A percentile compares a stretch with the other conserved stretches of the same genome.
Conservation (phyloP, 106 monocot genomes). For the Xerophyta viscosa region DNA sequence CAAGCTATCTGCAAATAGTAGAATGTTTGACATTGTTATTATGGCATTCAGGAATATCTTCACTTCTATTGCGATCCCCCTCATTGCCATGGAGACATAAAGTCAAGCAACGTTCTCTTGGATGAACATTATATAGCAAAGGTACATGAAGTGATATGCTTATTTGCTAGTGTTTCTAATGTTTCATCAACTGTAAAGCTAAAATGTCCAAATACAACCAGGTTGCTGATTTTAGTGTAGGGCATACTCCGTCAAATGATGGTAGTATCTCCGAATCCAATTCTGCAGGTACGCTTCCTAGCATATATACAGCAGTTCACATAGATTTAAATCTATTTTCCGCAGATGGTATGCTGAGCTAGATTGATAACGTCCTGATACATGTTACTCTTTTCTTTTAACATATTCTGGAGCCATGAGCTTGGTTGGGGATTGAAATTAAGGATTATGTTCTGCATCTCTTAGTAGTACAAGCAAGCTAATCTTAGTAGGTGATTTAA, state of each 20-base stretch:
- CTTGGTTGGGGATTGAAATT: no score
- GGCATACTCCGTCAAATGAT: slow-evolving; percentile 65
- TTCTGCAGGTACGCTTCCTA: neutral
- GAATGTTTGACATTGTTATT: no score
- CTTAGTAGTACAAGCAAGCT: no score
- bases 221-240: slow-evolving; percentile 89
- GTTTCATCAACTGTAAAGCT: neutral
- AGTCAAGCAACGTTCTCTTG: slow-evolving; percentile 88
- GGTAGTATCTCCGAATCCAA: slow-evolving; percentile 56
- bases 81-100: slow-evolving; percentile 86
- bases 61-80: slow-evolving; percentile 98
- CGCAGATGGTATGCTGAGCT: no score
- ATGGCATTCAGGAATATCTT: slow-evolving; percentile 71
- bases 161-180: neutral
- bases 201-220: slow-evolving; percentile 10
- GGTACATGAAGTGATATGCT: slow-evolving; percentile 18
- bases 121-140: slow-evolving; percentile 85
- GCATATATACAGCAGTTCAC: no score
- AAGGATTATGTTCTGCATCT: no score
- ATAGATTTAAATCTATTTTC: no score
- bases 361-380: no score
- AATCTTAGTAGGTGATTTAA: no score
- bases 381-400: no score
- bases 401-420: no score
- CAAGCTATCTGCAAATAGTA: no score